Conservation (phyloP, 495 filamentous ascomycete species). For the Parathielavia hyrcaniae region DNA sequence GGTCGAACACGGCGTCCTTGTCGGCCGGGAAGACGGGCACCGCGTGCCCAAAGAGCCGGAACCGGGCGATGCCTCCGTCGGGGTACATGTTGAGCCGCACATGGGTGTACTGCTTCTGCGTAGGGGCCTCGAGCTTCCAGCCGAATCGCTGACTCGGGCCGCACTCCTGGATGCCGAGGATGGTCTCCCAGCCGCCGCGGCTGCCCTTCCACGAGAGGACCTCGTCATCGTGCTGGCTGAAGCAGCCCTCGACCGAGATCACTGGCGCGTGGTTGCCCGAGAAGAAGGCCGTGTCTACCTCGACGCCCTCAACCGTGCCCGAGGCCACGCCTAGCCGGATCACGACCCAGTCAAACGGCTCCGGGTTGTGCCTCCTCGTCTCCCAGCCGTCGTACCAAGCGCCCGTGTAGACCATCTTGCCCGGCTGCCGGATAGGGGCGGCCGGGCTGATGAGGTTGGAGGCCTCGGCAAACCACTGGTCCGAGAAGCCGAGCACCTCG, state of each 20-base stretch:
- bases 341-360: constrained; percentile 77
- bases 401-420: constrained; percentile 76
- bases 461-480: constrained; percentile 86
- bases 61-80: constrained; percentile 87
- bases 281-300: constrained; percentile 84
- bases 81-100: constrained; percentile 85
- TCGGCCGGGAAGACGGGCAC: constrained; percentile 64
- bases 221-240: constrained; percentile 53
- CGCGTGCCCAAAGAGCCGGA: constrained; percentile 73
- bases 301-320: constrained; percentile 69
- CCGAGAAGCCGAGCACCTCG: constrained; percentile 66
- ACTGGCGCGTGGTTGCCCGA: constrained; percentile 80
- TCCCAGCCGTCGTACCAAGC: constrained; percentile 98
- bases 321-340: constrained; percentile 73
- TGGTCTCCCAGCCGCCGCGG: constrained; percentile 60
- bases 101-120: constrained; percentile 69
- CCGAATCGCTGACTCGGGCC: constrained; percentile 70
- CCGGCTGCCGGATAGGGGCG: constrained; percentile 67
- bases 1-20: constrained; percentile 61
- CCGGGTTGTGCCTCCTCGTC: constrained; percentile 76
- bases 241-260: constrained; percentile 74
- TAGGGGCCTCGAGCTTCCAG: constrained; percentile 62
- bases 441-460: constrained; percentile 70
- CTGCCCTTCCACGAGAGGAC: constrained; percentile 54
- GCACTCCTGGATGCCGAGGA: constrained; percentile 63